Conservation (phyloP, 225 moss, liverwort and hornwort species). For the Bryum argenteum region DNA sequence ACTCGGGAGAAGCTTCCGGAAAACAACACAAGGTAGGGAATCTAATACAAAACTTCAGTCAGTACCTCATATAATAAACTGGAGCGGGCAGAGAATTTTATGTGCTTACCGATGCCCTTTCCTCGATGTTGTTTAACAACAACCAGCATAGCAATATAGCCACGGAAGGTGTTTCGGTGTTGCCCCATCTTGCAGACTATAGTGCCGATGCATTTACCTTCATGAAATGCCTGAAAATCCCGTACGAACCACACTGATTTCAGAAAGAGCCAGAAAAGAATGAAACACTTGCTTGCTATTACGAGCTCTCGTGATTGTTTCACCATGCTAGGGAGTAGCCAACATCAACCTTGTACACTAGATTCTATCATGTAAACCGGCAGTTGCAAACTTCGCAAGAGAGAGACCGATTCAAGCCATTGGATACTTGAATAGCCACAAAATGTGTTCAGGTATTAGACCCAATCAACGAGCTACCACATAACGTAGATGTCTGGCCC, state of each 20-base stretch:
- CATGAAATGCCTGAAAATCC: slow-evolving; percentile 72
- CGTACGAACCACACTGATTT: slow-evolving; percentile 1
- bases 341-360: no score
- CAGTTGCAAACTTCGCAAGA: no score
- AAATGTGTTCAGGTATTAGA: no score
- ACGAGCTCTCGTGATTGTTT: neutral
- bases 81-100: neutral
- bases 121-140: slow-evolving; percentile 93
- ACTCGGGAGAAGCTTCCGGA: neutral
- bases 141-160: slow-evolving; percentile 98
- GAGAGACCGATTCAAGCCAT: no score
- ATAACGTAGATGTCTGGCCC: no score
- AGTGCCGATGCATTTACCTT: slow-evolving; percentile 84
- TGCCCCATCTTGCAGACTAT: slow-evolving; percentile 99
- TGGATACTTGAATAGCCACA: no score
- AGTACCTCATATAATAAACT: neutral
- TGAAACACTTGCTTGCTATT: slow-evolving; percentile 2
- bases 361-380: no score
- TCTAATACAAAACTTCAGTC: neutral
- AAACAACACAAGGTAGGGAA: neutral
- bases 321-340: no score
- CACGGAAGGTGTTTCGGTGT: slow-evolving; percentile 89
- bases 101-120: slow-evolving; percentile 84
- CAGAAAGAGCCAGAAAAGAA: neutral
- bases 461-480: no score